Percentiles rank a stretch among this genome's conserved stretches.
Conservation (phyloP, 2,329 filamentous ascomycete species). For the Aspergillus sp. region DNA sequence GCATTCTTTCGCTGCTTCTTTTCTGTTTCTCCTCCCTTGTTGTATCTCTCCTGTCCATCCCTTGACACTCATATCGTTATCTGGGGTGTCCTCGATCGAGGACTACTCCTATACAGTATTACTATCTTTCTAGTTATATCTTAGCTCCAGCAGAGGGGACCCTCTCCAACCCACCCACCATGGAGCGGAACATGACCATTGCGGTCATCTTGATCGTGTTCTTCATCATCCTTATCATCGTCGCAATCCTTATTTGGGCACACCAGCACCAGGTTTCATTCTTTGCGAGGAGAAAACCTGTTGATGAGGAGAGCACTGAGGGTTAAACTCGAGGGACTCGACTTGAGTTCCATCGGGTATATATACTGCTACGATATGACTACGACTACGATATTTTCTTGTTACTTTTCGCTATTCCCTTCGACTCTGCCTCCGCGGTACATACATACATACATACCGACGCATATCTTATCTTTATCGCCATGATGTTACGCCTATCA, state of each 20-base stretch:
- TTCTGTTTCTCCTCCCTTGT: background rate
- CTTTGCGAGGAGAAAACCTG: constrained; percentile 29
- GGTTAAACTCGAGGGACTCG: constrained; percentile 7
- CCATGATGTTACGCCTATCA: background rate
- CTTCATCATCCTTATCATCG: constrained; percentile 47
- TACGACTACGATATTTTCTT: background rate
- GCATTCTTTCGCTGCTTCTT: background rate
- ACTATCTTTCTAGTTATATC: background rate
- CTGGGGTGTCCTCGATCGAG: background rate
- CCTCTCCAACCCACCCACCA: constrained; percentile 23
- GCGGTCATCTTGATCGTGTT: constrained; percentile 52
- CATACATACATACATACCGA: background rate
- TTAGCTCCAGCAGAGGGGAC: background rate
- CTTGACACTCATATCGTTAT: background rate
- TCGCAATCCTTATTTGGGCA: constrained; percentile 40
- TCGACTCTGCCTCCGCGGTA: background rate
- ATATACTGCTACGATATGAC: background rate
- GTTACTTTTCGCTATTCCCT: background rate
- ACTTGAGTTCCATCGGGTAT: background rate
- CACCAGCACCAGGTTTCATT: constrained; percentile 33
- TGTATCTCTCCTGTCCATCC: background rate
- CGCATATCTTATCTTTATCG: background rate
- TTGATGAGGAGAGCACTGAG: constrained; percentile 34
- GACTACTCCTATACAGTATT: background rate
- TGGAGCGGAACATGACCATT: constrained; percentile 49